Evolutionary conservation across 2,329 filamentous ascomycete genomes (phyloP).

Genomic region (Penicillium sp.): DNA sequence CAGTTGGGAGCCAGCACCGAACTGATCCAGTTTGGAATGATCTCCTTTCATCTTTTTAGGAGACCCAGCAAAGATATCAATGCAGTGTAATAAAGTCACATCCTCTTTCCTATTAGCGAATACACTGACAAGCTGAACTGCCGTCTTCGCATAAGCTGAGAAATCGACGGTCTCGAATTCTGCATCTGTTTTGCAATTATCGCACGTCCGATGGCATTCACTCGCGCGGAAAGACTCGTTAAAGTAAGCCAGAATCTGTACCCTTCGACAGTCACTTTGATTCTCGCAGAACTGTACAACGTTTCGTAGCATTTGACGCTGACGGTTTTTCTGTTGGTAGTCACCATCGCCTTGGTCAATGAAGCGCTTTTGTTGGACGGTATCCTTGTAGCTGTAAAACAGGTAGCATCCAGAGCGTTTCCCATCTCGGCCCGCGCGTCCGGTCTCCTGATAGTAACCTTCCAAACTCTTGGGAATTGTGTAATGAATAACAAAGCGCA

Average conservation of each 20-base stretch:
- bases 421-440: conserved; percentile 87
- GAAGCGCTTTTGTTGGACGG: conserved; percentile 68
- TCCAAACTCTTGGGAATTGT: conserved; percentile 91
- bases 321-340: conserved; percentile 74
- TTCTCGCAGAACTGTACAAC: conserved; percentile 91
- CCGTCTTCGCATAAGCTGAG: conserved; percentile 67
- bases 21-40: conserved; percentile 54
- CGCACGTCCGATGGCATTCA: conserved; percentile 72
- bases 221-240: conserved; percentile 72
- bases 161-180: conserved; percentile 73
- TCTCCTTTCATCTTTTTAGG: conserved; percentile 57
- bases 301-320: conserved; percentile 77
- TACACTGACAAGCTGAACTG: conserved; percentile 62
- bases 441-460: conserved; percentile 98
- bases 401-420: conserved; percentile 83
- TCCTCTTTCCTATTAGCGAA: conserved; percentile 38
- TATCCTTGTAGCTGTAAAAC: conserved; percentile 79
- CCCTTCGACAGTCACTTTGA: conserved; percentile 76
- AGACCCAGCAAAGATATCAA: conserved; percentile 77
- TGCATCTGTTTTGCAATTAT: conserved; percentile 77
- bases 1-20: conserved; percentile 66
- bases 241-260: conserved; percentile 90
- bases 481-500: conserved; percentile 93
- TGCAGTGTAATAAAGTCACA: conserved; percentile 73
- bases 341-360: conserved; percentile 77